A percentile compares a stretch with the other conserved stretches of the same genome.
Evolutionary conservation across 2,329 filamentous ascomycete genomes (phyloP).

Genomic region (Ceratocystis harringtonii): DNA sequence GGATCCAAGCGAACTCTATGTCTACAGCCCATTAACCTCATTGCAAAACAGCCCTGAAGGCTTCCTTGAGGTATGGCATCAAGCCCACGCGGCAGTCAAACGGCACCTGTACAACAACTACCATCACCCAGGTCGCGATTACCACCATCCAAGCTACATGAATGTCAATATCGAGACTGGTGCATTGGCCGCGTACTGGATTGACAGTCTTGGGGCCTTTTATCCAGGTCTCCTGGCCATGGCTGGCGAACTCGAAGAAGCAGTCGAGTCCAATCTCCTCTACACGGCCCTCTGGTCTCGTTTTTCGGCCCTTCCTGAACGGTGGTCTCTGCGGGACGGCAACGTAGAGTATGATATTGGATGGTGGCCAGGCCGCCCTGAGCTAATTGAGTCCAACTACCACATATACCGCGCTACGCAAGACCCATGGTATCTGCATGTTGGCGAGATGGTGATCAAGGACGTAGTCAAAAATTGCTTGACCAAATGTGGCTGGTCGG

Average conservation of each 20-base stretch:
- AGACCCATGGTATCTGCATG: constrained; percentile 91
- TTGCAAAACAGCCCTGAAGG: constrained; percentile 58
- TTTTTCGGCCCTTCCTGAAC: constrained; percentile 83
- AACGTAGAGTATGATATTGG: constrained; percentile 73
- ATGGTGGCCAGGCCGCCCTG: constrained; percentile 91
- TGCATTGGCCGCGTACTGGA: constrained; percentile 80
- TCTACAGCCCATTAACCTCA: constrained; percentile 37
- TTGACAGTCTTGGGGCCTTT: constrained; percentile 89
- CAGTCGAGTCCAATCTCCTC: constrained; percentile 74
- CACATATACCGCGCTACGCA: constrained; percentile 86
- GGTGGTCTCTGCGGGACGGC: constrained; percentile 77
- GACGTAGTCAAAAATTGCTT: constrained; percentile 83
- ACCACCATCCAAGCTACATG: constrained; percentile 81
- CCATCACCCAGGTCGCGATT: constrained; percentile 23
- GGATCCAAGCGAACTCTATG: constrained; percentile 48
- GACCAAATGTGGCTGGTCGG: constrained; percentile 86
- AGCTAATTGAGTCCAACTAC: constrained; percentile 95
- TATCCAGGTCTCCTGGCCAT: constrained; percentile 79
- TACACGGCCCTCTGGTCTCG: constrained; percentile 90
- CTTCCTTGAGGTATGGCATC: constrained; percentile 71
- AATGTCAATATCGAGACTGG: constrained; percentile 82
- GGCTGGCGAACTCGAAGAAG: constrained; percentile 80
- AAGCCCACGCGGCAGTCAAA: constrained; percentile 74
- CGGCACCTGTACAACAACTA: constrained; percentile 68
- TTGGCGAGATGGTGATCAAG: constrained; percentile 84